Evolutionary conservation across 495 filamentous ascomycete species (phyloP).

Genomic region (Aspergillus diversus): DNA sequence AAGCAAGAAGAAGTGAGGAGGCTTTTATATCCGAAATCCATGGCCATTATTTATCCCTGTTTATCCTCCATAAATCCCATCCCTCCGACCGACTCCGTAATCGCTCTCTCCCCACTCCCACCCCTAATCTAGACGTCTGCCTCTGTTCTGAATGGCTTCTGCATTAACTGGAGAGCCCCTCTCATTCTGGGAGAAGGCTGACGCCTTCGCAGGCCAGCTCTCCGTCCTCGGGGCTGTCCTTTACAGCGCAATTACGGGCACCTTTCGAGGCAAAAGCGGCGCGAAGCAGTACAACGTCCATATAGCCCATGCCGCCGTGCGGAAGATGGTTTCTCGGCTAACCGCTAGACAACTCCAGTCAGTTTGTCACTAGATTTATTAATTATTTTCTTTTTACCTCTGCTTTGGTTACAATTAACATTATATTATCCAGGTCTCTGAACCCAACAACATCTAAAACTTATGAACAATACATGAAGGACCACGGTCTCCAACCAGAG

Average conservation of each 20-base stretch:
- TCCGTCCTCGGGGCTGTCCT: conserved; percentile 27
- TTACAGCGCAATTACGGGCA: conserved; percentile 36
- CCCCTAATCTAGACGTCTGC: conserved; percentile 16
- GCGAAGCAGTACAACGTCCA: conserved; percentile 37
- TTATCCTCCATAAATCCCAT: background rate
- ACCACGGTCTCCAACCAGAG: conserved; percentile 49
- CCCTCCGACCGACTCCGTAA: background rate
- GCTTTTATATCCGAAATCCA: background rate
- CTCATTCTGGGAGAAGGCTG: conserved; percentile 43
- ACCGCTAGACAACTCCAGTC: conserved; percentile 41
- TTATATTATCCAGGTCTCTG: conserved; percentile 31
- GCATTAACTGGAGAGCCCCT: conserved; percentile 26
- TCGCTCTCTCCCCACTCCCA: conserved; percentile 8
- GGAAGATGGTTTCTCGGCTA: conserved; percentile 28
- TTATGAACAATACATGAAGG: conserved; percentile 52
- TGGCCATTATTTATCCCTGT: background rate
- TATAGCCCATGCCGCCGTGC: conserved; percentile 35
- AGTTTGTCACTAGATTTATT: conserved; percentile 16
- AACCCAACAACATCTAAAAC: conserved; percentile 42
- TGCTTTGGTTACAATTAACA: conserved; percentile 9
- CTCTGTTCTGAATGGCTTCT: conserved; percentile 17
- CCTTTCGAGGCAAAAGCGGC: conserved; percentile 43
- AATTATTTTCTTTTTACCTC: background rate
- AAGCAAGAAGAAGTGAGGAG: background rate
- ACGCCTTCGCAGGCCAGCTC: conserved; percentile 30